phyloP scores from a whole-genome alignment of 1,284 basidiomycete species.

The Athelia sp. region DNA sequence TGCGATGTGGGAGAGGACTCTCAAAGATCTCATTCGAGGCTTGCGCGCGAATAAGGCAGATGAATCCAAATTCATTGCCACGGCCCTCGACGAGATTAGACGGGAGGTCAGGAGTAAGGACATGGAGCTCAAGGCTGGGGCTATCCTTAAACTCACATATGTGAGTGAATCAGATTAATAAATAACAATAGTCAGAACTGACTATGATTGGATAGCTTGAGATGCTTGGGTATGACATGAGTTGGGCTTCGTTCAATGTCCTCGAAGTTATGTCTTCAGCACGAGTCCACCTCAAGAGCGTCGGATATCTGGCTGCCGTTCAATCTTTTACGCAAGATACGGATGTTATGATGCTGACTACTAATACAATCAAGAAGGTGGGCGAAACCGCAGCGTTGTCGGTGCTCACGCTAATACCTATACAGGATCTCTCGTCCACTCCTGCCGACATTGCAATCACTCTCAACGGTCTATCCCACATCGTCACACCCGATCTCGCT shows the following conservation, averaged over 20 bases:
- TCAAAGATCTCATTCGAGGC: constrained; percentile 89
- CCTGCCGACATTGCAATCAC: constrained; percentile 78
- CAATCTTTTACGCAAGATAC: constrained; percentile 94
- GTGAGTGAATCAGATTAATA: constrained; percentile 44
- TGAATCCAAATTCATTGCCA: constrained; percentile 76
- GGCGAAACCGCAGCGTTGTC: constrained; percentile 12
- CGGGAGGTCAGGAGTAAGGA: constrained; percentile 90
- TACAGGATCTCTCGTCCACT: constrained; percentile 78
- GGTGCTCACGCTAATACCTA: constrained; percentile 2
- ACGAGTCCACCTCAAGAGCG: constrained; percentile 87
- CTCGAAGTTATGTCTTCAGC: constrained; percentile 97
- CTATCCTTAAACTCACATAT: constrained; percentile 95
- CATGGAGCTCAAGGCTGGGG: constrained; percentile 95
- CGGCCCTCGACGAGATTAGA: constrained; percentile 84
- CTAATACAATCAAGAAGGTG: constrained; percentile 97
- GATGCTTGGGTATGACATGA: constrained; percentile 91
- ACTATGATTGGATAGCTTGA: constrained; percentile 57
- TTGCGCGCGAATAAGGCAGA: constrained; percentile 83
- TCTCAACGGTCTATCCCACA: constrained; percentile 84
- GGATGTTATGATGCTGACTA: constrained; percentile 96
- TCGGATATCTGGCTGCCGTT: constrained; percentile 92
- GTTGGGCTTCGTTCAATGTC: constrained; percentile 90
- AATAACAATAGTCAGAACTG: constrained; percentile 8
- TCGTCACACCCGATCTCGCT: constrained; percentile 85
- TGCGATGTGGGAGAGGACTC: constrained; percentile 87